Base-by-base conservation (phyloP, 768 basidiomycete genomes). In the Pleurotus pulmonarius region DNA sequence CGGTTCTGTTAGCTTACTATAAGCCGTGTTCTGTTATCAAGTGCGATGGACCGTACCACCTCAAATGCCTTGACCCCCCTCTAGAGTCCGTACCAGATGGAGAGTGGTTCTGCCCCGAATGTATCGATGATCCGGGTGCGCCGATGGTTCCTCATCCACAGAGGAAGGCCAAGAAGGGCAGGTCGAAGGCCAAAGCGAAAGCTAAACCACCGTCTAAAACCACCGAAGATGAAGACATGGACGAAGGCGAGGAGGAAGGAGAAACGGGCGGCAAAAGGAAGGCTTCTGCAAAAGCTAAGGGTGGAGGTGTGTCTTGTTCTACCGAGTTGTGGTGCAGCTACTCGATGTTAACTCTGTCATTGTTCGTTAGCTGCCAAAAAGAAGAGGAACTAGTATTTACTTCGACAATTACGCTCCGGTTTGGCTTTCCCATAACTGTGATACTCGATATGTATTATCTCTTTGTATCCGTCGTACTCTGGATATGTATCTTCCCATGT, bases 31-130 rank as follows among this genome's bases (percentile, higher is more conserved):
- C 6, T 44, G 41, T 16, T 22, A 44, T 44, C 41, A 44, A 96
- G 90, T 98, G 95, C 66, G 95, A 98, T 66, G 77, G 81, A 43
- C 91, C 93, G 1, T 96, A 88, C 69, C 95, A 98, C 69, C 75
- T 90, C 12, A 77, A 76, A 11, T 98, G 95, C 69, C 81, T 95
- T 45, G 73, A 76, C 43, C 93, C 94, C 15, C 92, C 94, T 2
- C 71, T 98, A 46, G 68, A 73, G 13, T 83, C 78, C 3, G 75
- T 95, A 15, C 95, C 95, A 0, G 88, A 90, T 34, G 95, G 91
- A 38, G 90, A 94, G 72, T 94, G 94, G 93, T 93, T 93, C 77
- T 96, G 94, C 64, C 85, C 88, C 0, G 76, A 82, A 56, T 96
- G 94, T 65, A 69, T 72, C 8, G 75, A 76, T 34, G 77, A 81